Base-by-base conservation (phyloP, 192 early-diverging fungal genomes). In the Coemansia sp. region DNA sequence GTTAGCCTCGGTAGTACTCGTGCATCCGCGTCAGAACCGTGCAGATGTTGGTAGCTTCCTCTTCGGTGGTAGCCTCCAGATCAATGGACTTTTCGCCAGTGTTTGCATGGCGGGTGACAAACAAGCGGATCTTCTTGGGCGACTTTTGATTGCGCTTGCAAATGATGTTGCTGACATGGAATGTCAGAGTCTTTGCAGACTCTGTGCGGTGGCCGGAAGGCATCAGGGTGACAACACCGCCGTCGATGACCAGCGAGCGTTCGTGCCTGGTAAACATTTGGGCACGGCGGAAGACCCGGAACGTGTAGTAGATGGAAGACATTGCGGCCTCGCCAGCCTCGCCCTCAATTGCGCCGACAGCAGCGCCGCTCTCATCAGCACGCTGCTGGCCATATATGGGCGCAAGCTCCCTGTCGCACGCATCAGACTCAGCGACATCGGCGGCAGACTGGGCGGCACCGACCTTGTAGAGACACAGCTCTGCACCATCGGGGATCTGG, bases 211-310 rank as follows among this genome's bases (percentile, higher is more conserved):
- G 83, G 48, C 94, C 94, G 3, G 90, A 81, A 1, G 91, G 88
- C 86, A 92, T 91, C 37, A 98, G 81, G 56, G 94, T 89, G 27
- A 98, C 87, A 48, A 94, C 90, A 44, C 95, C 94, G 10, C 94
- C 96, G 72, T 97, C 94, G 61, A 98, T 93, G 0, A 92, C 94
- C n/a, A 98, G 82, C 23, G 87, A 74, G 31, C 93, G 87, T 52
- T 94, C 92, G 45, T 91, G 87, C 41, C 94, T 90, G 8, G 89
- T 83, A 79, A 90, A 90, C 84, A 95, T 91, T 59, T 94, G 86
- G 31, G 86, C 87, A 47, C 93, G 92, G 37, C 93, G 90, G 56
- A 86, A 82, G 15, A 98, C 89, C 1, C 75, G 85, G 65, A 94
- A 98, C 70, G 94, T 88, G 86, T 92, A 67, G 45, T 82, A 89